Evolutionary conservation across 305 asterid genomes (phyloP).

Genomic region (Fraxinus greggii): DNA sequence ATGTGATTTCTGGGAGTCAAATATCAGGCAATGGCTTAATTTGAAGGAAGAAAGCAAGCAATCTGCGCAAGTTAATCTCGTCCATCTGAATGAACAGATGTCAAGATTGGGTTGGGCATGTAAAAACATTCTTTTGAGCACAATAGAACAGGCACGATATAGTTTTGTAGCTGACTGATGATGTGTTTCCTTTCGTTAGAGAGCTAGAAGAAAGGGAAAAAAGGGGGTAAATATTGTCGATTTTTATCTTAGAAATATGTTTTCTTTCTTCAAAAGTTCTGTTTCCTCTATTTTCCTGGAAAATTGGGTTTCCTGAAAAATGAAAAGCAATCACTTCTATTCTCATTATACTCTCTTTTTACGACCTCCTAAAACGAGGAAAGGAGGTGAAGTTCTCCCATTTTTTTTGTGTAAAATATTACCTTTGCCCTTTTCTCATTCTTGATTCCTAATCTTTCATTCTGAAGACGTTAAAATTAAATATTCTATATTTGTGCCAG

Average conservation of each 20-base stretch:
- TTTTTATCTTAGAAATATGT: background rate
- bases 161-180: slow-evolving; percentile 50
- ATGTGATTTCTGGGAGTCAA: slow-evolving; percentile 29
- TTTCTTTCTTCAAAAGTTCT: background rate
- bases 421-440: background rate
- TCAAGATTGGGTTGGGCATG: slow-evolving; percentile 64
- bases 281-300: background rate
- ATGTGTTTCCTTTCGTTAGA: background rate
- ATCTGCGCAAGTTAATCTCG: slow-evolving; percentile 35
- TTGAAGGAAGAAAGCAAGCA: slow-evolving; percentile 63
- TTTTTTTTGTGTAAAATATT: background rate
- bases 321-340: background rate
- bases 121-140: slow-evolving; percentile 66
- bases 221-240: background rate
- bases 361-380: background rate
- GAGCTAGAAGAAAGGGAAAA: background rate
- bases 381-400: background rate
- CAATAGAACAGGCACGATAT: slow-evolving; percentile 63
- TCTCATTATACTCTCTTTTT: background rate
- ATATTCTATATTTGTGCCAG: background rate
- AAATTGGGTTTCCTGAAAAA: background rate
- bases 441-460: background rate
- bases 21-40: slow-evolving; percentile 46
- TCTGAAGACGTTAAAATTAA: background rate
- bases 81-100: slow-evolving; percentile 49